These are phyloP conservation scores for Entomortierella beljakovae DNA, from an alignment of 192 early-diverging fungal species.

Conservation along the genomic window DNA sequence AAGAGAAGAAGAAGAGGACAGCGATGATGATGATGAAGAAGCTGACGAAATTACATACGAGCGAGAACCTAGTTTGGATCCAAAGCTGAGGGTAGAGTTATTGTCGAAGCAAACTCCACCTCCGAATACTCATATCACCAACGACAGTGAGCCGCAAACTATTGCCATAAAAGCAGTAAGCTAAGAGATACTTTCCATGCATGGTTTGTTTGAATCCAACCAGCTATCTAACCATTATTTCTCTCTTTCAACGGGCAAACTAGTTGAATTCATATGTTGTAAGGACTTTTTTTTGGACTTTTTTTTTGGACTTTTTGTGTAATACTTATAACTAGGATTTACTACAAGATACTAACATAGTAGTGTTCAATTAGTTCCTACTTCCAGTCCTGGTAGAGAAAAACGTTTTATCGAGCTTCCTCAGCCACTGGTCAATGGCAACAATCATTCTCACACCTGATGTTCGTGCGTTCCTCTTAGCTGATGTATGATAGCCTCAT, in stretches of 20 bases:
- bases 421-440: slow-evolving; percentile 36
- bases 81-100: too few relatives aligned
- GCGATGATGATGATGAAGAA: too few relatives aligned
- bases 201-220: neutral
- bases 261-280: slow-evolving; percentile 24
- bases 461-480: slow-evolving; percentile 26
- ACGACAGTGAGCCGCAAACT: too few relatives aligned
- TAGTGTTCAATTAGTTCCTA: slow-evolving; percentile 15
- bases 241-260: neutral
- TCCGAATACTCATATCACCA: too few relatives aligned
- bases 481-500: slow-evolving; percentile 20
- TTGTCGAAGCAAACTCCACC: too few relatives aligned
- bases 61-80: too few relatives aligned
- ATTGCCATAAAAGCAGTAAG: too few relatives aligned
- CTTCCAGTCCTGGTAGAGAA: slow-evolving; percentile 14
- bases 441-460: slow-evolving; percentile 36
- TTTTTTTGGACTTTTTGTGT: neutral
- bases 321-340: neutral
- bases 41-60: too few relatives aligned
- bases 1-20: too few relatives aligned
- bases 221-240: neutral
- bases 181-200: neutral
- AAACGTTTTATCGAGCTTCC: neutral
- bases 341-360: too few relatives aligned
- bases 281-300: neutral